Evolutionary conservation across 805 yeast species (phyloP).

Genomic region (Barnettozyma populi): DNA sequence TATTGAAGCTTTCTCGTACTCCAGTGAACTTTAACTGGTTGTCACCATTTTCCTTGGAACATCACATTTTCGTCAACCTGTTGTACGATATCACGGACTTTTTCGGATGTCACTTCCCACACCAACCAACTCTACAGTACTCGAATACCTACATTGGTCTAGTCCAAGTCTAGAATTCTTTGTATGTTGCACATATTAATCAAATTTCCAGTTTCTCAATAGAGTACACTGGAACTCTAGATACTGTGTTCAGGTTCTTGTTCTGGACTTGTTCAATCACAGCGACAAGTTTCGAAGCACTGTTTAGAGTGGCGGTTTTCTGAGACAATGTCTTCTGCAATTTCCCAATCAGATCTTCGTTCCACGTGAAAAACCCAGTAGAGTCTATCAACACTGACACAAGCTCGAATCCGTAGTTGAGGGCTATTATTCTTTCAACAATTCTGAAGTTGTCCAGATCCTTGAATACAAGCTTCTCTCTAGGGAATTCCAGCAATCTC

Average conservation of each 20-base stretch:
- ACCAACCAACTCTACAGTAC: too few relatives aligned
- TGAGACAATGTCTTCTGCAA: constrained; percentile 40
- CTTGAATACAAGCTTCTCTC: constrained; percentile 28
- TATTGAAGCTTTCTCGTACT: too few relatives aligned
- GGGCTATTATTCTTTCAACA: constrained; percentile 39
- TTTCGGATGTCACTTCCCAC: neutral
- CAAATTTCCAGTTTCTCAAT: constrained; percentile 38
- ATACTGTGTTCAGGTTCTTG: constrained; percentile 28
- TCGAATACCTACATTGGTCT: too few relatives aligned
- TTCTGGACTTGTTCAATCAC: constrained; percentile 25
- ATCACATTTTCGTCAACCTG: neutral
- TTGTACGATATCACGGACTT: neutral
- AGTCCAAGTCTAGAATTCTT: neutral
- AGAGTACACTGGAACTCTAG: constrained; percentile 49
- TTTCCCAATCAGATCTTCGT: constrained; percentile 41
- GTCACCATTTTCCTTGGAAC: too few relatives aligned
- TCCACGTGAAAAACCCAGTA: constrained; percentile 66
- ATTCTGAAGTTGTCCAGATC: constrained; percentile 30
- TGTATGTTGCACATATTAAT: neutral
- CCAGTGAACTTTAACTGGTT: too few relatives aligned
- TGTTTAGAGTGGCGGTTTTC: constrained; percentile 41
- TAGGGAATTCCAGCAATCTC: constrained; percentile 57
- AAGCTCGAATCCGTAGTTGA: constrained; percentile 54
- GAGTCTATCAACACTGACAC: constrained; percentile 64
- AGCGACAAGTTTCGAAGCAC: constrained; percentile 31